These are phyloP conservation scores for Ogataea kodamae DNA, from an alignment of 805 yeast species.

Conservation along the genomic window DNA sequence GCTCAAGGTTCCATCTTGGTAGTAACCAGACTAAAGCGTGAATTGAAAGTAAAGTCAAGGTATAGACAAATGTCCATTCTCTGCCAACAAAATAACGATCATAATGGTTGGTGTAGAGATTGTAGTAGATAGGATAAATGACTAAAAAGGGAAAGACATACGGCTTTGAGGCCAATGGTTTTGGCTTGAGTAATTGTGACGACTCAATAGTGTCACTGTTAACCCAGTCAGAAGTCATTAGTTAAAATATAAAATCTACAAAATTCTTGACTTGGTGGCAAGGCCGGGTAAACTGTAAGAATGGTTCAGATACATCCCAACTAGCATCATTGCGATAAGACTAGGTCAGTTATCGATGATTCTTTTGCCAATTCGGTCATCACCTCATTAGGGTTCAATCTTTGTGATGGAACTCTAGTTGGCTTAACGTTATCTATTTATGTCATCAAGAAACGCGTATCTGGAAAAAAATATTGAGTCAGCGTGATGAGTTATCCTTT, in stretches of 20 bases:
- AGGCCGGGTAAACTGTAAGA: slow-evolving; percentile 14
- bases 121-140: slow-evolving; percentile 69
- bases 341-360: no score
- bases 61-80: slow-evolving; percentile 93
- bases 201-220: slow-evolving; percentile 67
- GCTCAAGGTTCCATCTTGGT: slow-evolving; percentile 88
- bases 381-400: no score
- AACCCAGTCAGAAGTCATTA: slow-evolving; percentile 42
- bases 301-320: no score
- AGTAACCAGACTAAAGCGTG: slow-evolving; percentile 78
- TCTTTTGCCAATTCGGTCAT: no score
- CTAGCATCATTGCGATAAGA: no score
- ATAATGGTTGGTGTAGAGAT: slow-evolving; percentile 63
- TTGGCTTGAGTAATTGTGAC: slow-evolving; percentile 73
- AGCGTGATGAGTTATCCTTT: slow-evolving; percentile 28
- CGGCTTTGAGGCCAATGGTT: slow-evolving; percentile 57
- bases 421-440: no score
- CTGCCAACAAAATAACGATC: slow-evolving; percentile 81
- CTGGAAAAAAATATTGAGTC: no score
- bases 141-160: slow-evolving; percentile 80
- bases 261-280: slow-evolving; percentile 7
- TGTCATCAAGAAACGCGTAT: no score
- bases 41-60: slow-evolving; percentile 67
- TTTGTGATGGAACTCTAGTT: no score
- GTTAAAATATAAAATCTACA: slow-evolving; percentile 8